Conservation (phyloP, 2,329 filamentous ascomycete species). For the Ophiobolus disseminans region DNA sequence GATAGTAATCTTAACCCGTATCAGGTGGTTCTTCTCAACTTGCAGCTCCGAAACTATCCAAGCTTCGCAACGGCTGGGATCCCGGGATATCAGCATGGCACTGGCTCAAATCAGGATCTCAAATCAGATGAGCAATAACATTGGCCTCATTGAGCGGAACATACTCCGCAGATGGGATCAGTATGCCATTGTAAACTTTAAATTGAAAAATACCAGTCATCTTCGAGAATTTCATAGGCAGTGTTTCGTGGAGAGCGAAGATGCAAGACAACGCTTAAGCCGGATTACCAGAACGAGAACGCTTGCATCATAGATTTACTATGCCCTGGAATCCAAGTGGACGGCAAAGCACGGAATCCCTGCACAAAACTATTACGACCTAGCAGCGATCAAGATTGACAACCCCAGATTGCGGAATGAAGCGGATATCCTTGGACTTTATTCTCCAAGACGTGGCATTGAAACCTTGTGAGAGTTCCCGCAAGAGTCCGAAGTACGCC, state of each 20-base stretch:
- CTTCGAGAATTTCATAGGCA: too few relatives aligned
- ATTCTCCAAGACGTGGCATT: not conserved
- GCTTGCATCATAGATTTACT: not conserved
- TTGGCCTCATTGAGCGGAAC: too few relatives aligned
- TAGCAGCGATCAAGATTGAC: not conserved
- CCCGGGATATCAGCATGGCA: too few relatives aligned
- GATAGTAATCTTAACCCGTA: not conserved
- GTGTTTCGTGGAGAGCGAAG: not conserved
- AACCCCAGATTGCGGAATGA: conserved; percentile 3
- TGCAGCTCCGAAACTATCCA: too few relatives aligned
- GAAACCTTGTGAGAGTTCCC: not conserved
- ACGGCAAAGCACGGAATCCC: not conserved
- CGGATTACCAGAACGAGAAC: not conserved
- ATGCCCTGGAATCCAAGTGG: not conserved
- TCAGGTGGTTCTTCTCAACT: too few relatives aligned
- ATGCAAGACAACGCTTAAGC: not conserved
- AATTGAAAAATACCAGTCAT: not conserved
- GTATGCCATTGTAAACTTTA: too few relatives aligned
- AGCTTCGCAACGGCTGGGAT: too few relatives aligned
- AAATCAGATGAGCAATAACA: too few relatives aligned
- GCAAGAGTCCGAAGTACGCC: not conserved
- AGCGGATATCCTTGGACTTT: not conserved
- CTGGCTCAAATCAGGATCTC: too few relatives aligned
- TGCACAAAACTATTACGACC: not conserved
- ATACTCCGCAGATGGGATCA: too few relatives aligned